A percentile compares a stretch with the other conserved stretches of the same genome.
phyloP scores from a whole-genome alignment of 495 filamentous ascomycete species.

The Oidiodendron maius region DNA sequence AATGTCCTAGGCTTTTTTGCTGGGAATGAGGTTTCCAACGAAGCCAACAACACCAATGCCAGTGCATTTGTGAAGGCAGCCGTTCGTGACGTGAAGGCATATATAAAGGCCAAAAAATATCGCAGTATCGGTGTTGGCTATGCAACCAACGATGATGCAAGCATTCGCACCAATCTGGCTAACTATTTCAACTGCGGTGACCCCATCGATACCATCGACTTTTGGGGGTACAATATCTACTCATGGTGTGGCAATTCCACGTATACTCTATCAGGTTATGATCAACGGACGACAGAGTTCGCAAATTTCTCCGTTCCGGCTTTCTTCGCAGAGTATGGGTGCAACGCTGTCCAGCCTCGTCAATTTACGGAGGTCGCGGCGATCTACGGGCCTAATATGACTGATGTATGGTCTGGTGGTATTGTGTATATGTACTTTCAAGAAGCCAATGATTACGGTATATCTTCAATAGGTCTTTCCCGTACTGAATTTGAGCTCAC shows the following conservation, averaged over 20 bases:
- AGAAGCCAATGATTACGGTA: slow-evolving; percentile 83
- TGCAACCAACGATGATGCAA: slow-evolving; percentile 82
- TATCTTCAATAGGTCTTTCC: neutral
- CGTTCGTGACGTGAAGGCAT: slow-evolving; percentile 88
- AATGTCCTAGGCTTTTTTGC: slow-evolving; percentile 96
- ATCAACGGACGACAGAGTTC: slow-evolving; percentile 76
- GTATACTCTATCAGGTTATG: slow-evolving; percentile 68
- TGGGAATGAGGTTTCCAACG: slow-evolving; percentile 94
- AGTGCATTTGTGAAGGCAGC: slow-evolving; percentile 95
- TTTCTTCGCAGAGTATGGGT: slow-evolving; percentile 98
- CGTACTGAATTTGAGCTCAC: slow-evolving; percentile 14
- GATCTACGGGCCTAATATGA: slow-evolving; percentile 78
- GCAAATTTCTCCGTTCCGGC: slow-evolving; percentile 79
- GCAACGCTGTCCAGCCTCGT: slow-evolving; percentile 73
- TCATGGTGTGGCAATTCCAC: slow-evolving; percentile 88
- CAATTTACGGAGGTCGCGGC: slow-evolving; percentile 81
- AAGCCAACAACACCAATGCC: slow-evolving; percentile 70
- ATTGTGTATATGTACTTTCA: slow-evolving; percentile 98
- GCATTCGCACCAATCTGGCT: slow-evolving; percentile 72
- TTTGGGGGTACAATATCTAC: slow-evolving; percentile 99
- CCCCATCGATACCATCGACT: slow-evolving; percentile 65
- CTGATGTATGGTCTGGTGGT: slow-evolving; percentile 79
- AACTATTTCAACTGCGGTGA: slow-evolving; percentile 90
- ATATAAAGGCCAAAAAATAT: slow-evolving; percentile 76
- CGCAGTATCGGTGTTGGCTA: slow-evolving; percentile 86